Conservation (phyloP, 1,139 yeast species). For the Candida sanyaensis region DNA sequence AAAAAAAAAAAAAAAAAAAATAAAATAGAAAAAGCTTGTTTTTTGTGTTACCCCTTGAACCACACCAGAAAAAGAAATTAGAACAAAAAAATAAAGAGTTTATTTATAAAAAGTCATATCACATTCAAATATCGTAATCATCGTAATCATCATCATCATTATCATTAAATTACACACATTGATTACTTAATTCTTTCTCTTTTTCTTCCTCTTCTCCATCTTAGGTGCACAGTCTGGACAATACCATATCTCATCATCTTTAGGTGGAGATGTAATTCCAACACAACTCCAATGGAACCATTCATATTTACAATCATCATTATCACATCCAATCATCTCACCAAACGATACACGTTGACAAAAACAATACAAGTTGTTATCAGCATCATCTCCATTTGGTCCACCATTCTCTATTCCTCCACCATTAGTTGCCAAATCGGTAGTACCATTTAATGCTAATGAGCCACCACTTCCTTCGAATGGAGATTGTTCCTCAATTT, state of each 20-base stretch:
- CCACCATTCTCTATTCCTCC: constrained; percentile 5
- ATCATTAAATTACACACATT: not conserved
- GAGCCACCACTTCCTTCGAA: constrained; percentile 16
- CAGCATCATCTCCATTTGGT: constrained; percentile 57
- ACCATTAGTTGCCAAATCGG: constrained; percentile 13
- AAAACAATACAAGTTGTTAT: constrained; percentile 68
- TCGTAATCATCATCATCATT: too few relatives aligned
- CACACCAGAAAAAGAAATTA: not conserved
- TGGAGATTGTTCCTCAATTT: constrained; percentile 17
- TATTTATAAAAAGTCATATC: not conserved
- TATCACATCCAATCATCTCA: constrained; percentile 92
- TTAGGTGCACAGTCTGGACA: constrained; percentile 66
- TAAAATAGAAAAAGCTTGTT: too few relatives aligned
- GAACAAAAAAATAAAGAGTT: not conserved
- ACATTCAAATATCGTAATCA: not conserved
- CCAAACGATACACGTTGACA: constrained; percentile 88
- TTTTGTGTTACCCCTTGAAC: too few relatives aligned
- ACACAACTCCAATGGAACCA: constrained; percentile 92
- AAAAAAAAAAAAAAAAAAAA: too few relatives aligned
- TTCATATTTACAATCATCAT: constrained; percentile 75
- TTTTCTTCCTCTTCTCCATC: constrained; percentile 50
- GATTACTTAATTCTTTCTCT: constrained; percentile 27
- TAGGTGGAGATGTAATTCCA: constrained; percentile 71
- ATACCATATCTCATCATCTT: constrained; percentile 66
- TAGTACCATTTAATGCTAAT: constrained; percentile 14